Base-by-base conservation (phyloP, 2,329 filamentous ascomycete species). In the Teratosphaeria nubilosa region DNA sequence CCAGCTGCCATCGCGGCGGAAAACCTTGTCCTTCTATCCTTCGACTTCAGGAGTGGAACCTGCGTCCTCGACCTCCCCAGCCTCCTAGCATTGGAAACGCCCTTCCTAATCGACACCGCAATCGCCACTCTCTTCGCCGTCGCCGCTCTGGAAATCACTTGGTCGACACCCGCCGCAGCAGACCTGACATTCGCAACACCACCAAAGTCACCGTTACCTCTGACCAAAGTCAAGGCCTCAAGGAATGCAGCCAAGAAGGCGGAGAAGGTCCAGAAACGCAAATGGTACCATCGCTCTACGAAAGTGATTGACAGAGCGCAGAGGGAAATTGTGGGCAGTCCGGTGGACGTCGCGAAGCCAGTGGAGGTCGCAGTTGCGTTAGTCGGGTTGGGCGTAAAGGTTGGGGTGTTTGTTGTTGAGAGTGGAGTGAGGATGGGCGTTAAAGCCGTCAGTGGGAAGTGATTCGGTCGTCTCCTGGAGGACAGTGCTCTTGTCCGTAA, bases 91-190 rank as follows among this genome's bases (percentile, higher is more conserved):
- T 70, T 78, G 58, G 73, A 74, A n/a, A 76, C 75, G 56, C 69
- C 72, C 4, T 77, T 77, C 64, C 69, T 78, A 51, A 68, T 77
- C 55, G 77, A 79, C 60, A 76, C 77, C 1, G 71, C 72, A 1
- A 68, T 76, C 5, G 69, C 69, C 2, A 71, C 76, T 0, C 65
- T 79, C 11, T 65, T 79, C 31, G 73, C 75, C 16, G 74, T 78
- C 48, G 76, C 76, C 0, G 71, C 77, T 0, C 73, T 76, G 13
- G 77, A 79, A 66, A 71, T 73, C 16, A 20, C 41, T 11, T 48
- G 16, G n/a, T 70, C 72, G 0, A 66, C 72, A n/a, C 65, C 64
- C 5, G 54, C 61, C 1, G 55, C 57, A 5, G 31, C 54, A 11
- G 64, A 68, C 41, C 58, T 70, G 27, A 64, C 64, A 3, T 72